phyloP scores from a whole-genome alignment of 1,284 basidiomycete species.

The Abortiporus biennis region DNA sequence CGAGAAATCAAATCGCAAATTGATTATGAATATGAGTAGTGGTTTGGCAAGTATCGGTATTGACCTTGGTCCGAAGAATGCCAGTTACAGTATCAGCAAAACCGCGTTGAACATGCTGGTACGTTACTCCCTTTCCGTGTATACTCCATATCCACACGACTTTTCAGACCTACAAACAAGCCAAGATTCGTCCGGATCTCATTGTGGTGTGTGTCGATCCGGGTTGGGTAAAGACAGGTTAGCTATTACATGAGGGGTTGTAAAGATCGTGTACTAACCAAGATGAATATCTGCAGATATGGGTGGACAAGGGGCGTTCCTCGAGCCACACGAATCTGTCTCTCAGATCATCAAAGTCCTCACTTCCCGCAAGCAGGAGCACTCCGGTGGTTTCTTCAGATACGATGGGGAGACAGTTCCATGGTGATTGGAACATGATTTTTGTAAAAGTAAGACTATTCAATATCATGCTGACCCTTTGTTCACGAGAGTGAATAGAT shows the following conservation, averaged over 20 bases:
- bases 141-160: not conserved
- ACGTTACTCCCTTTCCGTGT: constrained; percentile 6
- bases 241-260: not conserved
- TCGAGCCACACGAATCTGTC: constrained; percentile 25
- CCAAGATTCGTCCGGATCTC: constrained; percentile 18
- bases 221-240: constrained; percentile 28
- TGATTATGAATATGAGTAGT: constrained; percentile 29
- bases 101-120: constrained; percentile 26
- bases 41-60: constrained; percentile 25
- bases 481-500: no score
- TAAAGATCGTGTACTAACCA: constrained; percentile 4
- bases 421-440: no score
- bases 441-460: no score
- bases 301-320: constrained; percentile 25
- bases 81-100: constrained; percentile 27
- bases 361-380: constrained; percentile 14
- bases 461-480: no score
- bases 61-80: constrained; percentile 16
- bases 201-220: constrained; percentile 21
- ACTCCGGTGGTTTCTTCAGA: constrained; percentile 26
- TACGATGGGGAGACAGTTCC: constrained; percentile 21
- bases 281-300: no score
- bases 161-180: constrained; percentile 27
- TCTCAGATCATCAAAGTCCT: constrained; percentile 21
- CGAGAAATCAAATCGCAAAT: constrained; percentile 25